These are phyloP conservation scores for Phytophthora rubi DNA, from an alignment of 352 stramenopile species.

Conservation along the genomic window DNA sequence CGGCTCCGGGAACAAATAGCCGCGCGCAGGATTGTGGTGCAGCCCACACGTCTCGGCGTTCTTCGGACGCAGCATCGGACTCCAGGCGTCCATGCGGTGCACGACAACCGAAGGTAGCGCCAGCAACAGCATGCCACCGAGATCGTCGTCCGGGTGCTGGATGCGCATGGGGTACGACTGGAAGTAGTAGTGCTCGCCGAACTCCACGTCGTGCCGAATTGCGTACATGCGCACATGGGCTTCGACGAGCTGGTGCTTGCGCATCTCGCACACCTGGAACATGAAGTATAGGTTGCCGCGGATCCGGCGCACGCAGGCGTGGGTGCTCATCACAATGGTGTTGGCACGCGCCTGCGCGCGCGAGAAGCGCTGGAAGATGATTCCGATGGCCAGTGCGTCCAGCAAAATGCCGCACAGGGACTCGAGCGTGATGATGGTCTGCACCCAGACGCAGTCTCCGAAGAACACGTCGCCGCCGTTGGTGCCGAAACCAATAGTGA, in stretches of 20 bases:
- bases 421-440: conserved; percentile 93
- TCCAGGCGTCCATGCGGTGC: conserved; percentile 93
- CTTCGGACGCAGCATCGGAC: conserved; percentile 87
- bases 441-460: conserved; percentile 91
- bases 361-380: conserved; percentile 95
- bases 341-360: conserved; percentile 89
- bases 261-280: conserved; percentile 90
- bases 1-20: conserved; percentile 77
- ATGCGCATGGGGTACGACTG: conserved; percentile 95
- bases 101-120: conserved; percentile 93
- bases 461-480: conserved; percentile 90
- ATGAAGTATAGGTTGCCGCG: conserved; percentile 94
- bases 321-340: conserved; percentile 95
- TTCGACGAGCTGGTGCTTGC: conserved; percentile 95
- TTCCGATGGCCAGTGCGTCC: conserved; percentile 93
- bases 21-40: conserved; percentile 69
- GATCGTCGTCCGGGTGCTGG: conserved; percentile 93
- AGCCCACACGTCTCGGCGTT: conserved; percentile 44
- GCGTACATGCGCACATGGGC: conserved; percentile 95
- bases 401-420: conserved; percentile 92
- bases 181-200: conserved; percentile 83
- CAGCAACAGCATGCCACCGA: conserved; percentile 90
- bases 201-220: conserved; percentile 79
- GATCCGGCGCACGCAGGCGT: conserved; percentile 90
- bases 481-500: conserved; percentile 83